Evolutionary conservation across 2,329 filamentous ascomycete species (phyloP).

Genomic region (Coniochaeta hoffmannii): DNA sequence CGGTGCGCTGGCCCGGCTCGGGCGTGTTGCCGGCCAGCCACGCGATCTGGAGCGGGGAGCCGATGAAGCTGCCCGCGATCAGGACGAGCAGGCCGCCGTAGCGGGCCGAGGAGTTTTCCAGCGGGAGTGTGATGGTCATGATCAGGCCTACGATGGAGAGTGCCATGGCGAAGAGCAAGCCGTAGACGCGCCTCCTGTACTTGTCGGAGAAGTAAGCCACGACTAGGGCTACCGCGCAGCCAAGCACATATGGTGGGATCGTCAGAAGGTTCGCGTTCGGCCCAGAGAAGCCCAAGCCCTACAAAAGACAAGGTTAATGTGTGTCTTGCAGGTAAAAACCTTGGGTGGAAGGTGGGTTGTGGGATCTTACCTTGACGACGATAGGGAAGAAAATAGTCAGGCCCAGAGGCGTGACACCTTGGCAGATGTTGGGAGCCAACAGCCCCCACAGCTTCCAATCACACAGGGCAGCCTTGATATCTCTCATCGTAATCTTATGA

Average conservation of each 20-base stretch:
- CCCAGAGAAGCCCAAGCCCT: background rate
- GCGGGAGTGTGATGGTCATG: background rate
- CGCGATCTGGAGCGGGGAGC: conserved; percentile 6
- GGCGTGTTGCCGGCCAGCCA: conserved; percentile 8
- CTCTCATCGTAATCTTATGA: conserved; percentile 2
- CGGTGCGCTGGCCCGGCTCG: conserved; percentile 5
- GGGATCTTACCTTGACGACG: conserved; percentile 5
- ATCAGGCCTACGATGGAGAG: conserved; percentile 5
- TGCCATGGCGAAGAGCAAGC: conserved; percentile 2
- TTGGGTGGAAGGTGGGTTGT: background rate
- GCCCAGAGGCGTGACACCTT: conserved; percentile 4
- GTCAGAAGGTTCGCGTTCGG: conserved; percentile 3
- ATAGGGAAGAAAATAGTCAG: conserved; percentile 7
- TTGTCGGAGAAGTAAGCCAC: conserved; percentile 5
- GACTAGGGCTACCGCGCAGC: conserved; percentile 3
- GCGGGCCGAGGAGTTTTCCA: background rate
- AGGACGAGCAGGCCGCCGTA: conserved; percentile 6
- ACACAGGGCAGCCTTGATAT: conserved; percentile 4
- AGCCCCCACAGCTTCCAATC: conserved; percentile 7
- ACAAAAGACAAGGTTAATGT: background rate
- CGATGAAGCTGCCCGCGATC: conserved; percentile 4
- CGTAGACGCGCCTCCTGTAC: conserved; percentile 4
- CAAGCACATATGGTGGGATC: conserved; percentile 5
- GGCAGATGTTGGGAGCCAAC: conserved; percentile 6
- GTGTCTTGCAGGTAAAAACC: background rate